A percentile compares a stretch with the other conserved stretches of the same genome.
Conservation (phyloP, 2,329 filamentous ascomycete species). For the Dactylonectria macrodidyma region DNA sequence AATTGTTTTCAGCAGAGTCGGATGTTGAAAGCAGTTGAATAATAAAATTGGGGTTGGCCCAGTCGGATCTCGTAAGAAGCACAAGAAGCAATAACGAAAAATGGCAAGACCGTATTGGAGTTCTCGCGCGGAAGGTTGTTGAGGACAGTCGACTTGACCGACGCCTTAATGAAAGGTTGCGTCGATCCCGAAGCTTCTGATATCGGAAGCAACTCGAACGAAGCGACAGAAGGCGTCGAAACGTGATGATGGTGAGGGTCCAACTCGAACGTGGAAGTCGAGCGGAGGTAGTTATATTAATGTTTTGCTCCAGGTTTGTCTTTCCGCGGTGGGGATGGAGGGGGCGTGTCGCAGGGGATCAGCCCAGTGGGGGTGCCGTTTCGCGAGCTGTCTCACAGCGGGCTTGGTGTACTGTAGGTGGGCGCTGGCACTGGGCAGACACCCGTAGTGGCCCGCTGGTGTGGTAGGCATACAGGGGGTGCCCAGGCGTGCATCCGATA, state of each 20-base stretch:
- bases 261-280: not conserved
- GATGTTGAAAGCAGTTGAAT: not conserved
- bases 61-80: not conserved
- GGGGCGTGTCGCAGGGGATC: too few species aligned
- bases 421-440: not conserved
- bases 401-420: not conserved
- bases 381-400: conserved; percentile 5
- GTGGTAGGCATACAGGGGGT: conserved; percentile 3
- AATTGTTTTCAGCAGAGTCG: not conserved
- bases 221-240: conserved; percentile 9
- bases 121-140: not conserved
- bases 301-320: conserved; percentile 3
- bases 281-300: conserved; percentile 19
- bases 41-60: not conserved
- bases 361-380: not conserved
- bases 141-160: not conserved
- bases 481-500: not conserved
- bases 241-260: not conserved
- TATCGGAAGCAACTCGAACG: not conserved
- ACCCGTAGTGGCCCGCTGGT: not conserved
- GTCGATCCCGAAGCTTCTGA: not conserved
- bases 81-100: not conserved
- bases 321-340: not conserved
- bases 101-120: not conserved
- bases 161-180: not conserved